Evolutionary conservation across 129 eudicot genomes (phyloP), one percentile per base, ranked within the genome.

Genomic region (Tanacetum coccineum): DNA sequence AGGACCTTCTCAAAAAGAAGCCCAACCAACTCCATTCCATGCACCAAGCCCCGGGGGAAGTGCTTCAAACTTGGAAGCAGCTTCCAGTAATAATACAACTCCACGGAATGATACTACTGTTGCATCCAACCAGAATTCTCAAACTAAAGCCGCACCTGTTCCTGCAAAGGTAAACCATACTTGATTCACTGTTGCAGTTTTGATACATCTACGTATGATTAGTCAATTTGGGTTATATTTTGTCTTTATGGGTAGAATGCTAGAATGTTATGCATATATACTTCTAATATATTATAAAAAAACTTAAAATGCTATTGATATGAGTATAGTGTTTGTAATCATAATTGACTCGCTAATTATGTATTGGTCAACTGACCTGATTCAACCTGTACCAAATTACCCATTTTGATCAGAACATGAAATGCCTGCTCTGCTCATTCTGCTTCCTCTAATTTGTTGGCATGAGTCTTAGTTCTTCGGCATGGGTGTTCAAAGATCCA

Each of bases 1-100:
- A 28, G 96, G 91, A 54, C 61, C 84, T 72, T 81, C 44, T 52
- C 93, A 78, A 47, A 82, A 79, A 72, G 98, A 88, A 71, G 68
- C 47, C 20, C 76, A 69, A 53, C 64, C 80, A 1, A 64, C 83
- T 65, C 66, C 81, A 15, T 70, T 83, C 40, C 71, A 76, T 66
- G 83, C 83, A 63, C 81, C 87, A 9, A 84, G 83, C 81, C 84
- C 95, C 13, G 77, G 51, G 17, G 83, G 81, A 55, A 75, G 64
- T 84, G 77, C 82, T 68, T 59, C 75, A 46, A 80, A 73, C 53
- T 65, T 66, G 66, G 95, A 87, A 57, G 75, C 83, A 53, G 83
- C 68, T 79, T 68, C 89, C 25, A 68, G 83, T 62, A 84, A 81
- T 51, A 85, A 75, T 67, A 67, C 75, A 70, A 72, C 79, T 50